Evolutionary conservation across 23 red algal species (phyloP).

Genomic region (Gracilariopsis chorda): DNA sequence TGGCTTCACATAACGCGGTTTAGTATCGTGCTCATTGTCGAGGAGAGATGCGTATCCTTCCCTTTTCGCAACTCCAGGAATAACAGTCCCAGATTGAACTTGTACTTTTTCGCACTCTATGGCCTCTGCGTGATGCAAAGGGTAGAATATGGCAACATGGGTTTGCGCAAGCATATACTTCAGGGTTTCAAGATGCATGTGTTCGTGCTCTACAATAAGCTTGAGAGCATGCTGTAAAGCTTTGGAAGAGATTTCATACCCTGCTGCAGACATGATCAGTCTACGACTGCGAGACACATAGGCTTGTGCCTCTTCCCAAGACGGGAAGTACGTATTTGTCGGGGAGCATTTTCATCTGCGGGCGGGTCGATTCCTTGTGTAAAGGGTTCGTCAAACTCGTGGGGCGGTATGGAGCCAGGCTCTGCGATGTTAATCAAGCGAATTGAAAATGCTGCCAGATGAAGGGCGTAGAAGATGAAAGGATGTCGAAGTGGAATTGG

Average conservation of each 20-base stretch:
- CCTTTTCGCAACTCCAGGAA: not conserved
- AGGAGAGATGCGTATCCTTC: not conserved
- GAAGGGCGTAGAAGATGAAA: constrained; percentile 91
- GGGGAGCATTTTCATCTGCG: constrained; percentile 77
- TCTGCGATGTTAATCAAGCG: constrained; percentile 14
- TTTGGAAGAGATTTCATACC: not conserved
- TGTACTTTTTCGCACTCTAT: not conserved
- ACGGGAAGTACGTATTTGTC: constrained; percentile 33
- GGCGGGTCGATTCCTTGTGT: constrained; percentile 93
- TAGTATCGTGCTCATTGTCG: constrained; percentile 85
- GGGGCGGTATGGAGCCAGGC: not conserved
- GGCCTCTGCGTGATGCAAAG: not conserved
- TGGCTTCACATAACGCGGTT: not conserved
- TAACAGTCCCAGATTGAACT: not conserved
- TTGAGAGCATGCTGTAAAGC: not conserved
- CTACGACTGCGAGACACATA: constrained; percentile 46
- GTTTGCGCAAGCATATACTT: constrained; percentile 85
- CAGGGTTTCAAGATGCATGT: constrained; percentile 96
- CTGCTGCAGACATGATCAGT: not conserved
- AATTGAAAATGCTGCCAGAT: constrained; percentile 81
- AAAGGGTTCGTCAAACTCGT: constrained; percentile 69
- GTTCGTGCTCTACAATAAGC: constrained; percentile 83
- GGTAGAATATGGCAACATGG: not conserved
- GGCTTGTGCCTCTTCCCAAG: constrained; percentile 11
- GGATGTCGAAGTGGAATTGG: constrained; percentile 86